These are phyloP conservation scores for Jacaranda mimosifolia DNA, from an alignment of 257 asterid species.

Conservation along the genomic window DNA sequence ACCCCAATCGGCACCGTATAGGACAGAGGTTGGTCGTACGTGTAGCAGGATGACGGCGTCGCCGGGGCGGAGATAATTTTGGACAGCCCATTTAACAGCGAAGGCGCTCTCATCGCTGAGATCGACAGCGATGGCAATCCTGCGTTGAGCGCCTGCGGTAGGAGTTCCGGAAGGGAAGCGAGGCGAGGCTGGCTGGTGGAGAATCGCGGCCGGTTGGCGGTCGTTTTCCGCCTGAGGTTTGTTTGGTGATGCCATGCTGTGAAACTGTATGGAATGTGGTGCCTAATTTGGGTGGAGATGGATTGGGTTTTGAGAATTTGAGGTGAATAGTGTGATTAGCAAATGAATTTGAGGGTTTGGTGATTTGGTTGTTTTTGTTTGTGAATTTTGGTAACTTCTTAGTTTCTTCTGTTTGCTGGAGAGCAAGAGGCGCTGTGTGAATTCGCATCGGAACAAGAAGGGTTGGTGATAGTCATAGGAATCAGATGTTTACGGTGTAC, in stretches of 20 bases:
- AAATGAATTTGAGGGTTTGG: background rate
- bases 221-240: constrained; percentile 50
- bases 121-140: constrained; percentile 79
- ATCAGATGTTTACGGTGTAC: constrained; percentile 38
- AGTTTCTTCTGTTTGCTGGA: constrained; percentile 6
- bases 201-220: constrained; percentile 55
- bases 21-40: constrained; percentile 66
- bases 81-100: constrained; percentile 81
- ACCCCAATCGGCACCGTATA: constrained; percentile 84
- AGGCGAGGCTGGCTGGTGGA: constrained; percentile 75
- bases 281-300: constrained; percentile 12
- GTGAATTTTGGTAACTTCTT: background rate
- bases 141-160: constrained; percentile 61
- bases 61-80: constrained; percentile 77
- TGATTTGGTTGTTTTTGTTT: constrained; percentile 15
- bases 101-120: constrained; percentile 80
- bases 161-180: constrained; percentile 65
- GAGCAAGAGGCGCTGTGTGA: constrained; percentile 24
- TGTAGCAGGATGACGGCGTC: constrained; percentile 85
- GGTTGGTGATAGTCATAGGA: constrained; percentile 22
- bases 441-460: constrained; percentile 6
- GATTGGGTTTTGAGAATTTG: constrained; percentile 30
- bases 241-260: constrained; percentile 60
- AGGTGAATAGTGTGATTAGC: constrained; percentile 30
- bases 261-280: constrained; percentile 19